These are phyloP conservation scores for Salix caprea DNA, from an alignment of 345 rosid species.

Conservation along the genomic window DNA sequence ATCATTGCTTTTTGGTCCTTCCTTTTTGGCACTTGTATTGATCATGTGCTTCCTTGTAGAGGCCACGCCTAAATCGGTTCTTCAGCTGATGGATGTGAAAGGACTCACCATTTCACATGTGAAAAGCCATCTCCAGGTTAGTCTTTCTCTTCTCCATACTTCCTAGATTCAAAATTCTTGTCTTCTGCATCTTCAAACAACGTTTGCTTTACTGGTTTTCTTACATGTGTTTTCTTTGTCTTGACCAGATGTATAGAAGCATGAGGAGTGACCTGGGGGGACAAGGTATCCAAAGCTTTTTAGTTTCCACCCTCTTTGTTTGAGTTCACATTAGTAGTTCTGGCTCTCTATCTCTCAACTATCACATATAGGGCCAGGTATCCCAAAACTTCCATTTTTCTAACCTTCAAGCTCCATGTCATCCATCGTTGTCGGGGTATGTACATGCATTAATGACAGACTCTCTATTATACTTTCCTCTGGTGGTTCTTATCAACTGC, in stretches of 20 bases:
- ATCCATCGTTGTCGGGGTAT: neutral
- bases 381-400: neutral
- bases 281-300: constrained; percentile 43
- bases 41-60: constrained; percentile 32
- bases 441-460: constrained; percentile 18
- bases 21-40: neutral
- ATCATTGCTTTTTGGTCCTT: neutral
- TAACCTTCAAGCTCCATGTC: neutral
- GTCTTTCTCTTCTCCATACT: neutral
- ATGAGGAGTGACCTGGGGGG: constrained; percentile 64
- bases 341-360: neutral
- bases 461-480: constrained; percentile 30
- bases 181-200: neutral
- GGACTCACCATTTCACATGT: constrained; percentile 98
- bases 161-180: too few relatives aligned
- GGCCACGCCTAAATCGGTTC: constrained; percentile 96
- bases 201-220: neutral
- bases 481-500: constrained; percentile 26
- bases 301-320: neutral
- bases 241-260: constrained; percentile 87
- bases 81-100: constrained; percentile 92
- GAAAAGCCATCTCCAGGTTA: constrained; percentile 96
- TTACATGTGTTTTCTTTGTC: neutral
- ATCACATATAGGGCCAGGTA: neutral
- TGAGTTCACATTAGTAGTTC: neutral